phyloP scores from a whole-genome alignment of 495 filamentous ascomycete species.

The Hypoxylon lenormandii region DNA sequence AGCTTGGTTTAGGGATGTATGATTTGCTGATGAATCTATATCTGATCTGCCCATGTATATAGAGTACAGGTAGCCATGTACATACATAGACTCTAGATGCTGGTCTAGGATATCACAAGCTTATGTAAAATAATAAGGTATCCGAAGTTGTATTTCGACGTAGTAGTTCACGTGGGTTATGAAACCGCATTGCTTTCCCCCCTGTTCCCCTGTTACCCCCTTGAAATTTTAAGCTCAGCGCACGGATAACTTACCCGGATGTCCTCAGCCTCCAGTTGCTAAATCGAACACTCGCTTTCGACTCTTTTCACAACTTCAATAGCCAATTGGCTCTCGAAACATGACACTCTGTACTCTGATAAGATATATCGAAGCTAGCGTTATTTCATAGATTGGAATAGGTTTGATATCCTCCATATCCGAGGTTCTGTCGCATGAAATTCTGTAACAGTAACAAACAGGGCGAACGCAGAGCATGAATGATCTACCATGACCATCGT shows the following conservation, averaged over 20 bases:
- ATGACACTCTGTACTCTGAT: too few species aligned
- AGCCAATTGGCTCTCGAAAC: too few species aligned
- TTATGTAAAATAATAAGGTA: slow-evolving; percentile 1
- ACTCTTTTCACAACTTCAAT: too few species aligned
- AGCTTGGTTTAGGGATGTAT: too few species aligned
- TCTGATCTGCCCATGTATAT: too few species aligned
- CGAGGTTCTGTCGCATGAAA: slow-evolving; percentile 12
- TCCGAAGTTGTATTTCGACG: slow-evolving; percentile 1
- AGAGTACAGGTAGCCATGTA: too few species aligned
- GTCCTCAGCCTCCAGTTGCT: neutral
- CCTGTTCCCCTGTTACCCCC: slow-evolving; percentile 9
- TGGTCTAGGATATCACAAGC: neutral
- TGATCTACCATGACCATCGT: slow-evolving; percentile 29
- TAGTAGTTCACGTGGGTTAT: slow-evolving; percentile 38
- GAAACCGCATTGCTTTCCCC: slow-evolving; percentile 17
- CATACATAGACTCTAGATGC: too few species aligned
- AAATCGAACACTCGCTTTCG: too few species aligned
- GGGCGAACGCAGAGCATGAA: slow-evolving; percentile 28
- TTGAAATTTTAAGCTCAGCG: slow-evolving; percentile 3
- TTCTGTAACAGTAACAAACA: slow-evolving; percentile 18
- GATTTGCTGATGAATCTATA: too few species aligned
- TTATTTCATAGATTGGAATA: neutral
- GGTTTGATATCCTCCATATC: slow-evolving; percentile 26
- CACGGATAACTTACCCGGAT: neutral
- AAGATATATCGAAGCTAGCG: too few species aligned